Base-by-base conservation (phyloP, 2,329 filamentous ascomycete species). In the Arthrobotrys pseudoclavata region DNA sequence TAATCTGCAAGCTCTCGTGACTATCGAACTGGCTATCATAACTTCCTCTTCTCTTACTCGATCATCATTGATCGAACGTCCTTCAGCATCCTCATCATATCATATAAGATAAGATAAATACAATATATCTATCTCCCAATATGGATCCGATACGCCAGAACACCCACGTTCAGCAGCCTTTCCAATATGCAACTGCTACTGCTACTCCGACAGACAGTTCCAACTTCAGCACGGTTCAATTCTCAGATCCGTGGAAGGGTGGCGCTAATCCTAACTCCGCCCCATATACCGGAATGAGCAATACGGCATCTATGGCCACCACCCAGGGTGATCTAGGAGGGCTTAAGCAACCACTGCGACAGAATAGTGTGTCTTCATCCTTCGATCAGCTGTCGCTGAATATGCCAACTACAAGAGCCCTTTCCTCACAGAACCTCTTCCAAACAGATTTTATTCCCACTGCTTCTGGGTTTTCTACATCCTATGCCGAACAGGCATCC, bases 321-420 rank as follows among this genome's bases (percentile, higher is more conserved):
- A 4, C 55, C 26, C 71, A 76, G 47, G 45, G 48, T 31, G 74
- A 71, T 34, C 22, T 77, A 31, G 53, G 55, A n/a, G 71, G 55
- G 34, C 47, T 66, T 18, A 77, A 71, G 48, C 64, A 61, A 42
- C 31, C 69, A 26, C 60, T 79, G 29, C 68, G 75, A 47, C 75
- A 79, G 42, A 79, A 74, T 42, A 79, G 75, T 79, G 75, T 79
- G 75, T 79, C 75, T 60, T 63, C 68, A 74, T 69, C 75, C 75
- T 74, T 79, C 62, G 75, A 79, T 68, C 68, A 79, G 40, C 53
- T 72, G 52, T 29, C 55, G 13, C 62, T 72, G 37, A 70, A 50
- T 48, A 20, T 79, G 63, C 62, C 69, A 69, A 50, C 69, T 50
- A 64, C 75, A 60, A 74, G 62, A 69, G 47, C 63, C 42, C 53